Evolutionary conservation across 768 basidiomycete species (phyloP), one percentile per base, ranked within the genome.

Genomic region (Collybiopsis luxurians): DNA sequence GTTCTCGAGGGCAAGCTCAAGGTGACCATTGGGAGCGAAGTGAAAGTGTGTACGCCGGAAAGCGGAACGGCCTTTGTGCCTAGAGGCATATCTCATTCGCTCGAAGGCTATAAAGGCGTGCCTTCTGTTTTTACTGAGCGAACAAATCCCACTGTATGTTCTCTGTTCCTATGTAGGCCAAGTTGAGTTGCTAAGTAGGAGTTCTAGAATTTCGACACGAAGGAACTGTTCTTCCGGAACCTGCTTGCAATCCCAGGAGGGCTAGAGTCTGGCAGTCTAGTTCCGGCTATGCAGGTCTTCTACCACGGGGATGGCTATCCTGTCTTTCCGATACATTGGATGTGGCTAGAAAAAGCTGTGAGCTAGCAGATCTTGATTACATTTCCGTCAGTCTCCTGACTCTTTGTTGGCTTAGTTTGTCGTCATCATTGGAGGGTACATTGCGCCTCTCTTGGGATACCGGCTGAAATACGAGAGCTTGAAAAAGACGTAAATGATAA

Each of bases 41-140:
- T 58, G 38, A 61, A 56, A 38, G 50, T 58, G n/a, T 73, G 65
- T 57, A 59, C 61, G 7, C 64, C 70, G 4, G 67, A 67, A 39
- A 72, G 72, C 36, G 70, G 71, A 4, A 69, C 70, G n/a, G 64
- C 69, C 4, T 43, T 55, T 12, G 65, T 75, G 34, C 67, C 63
- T 3, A 68, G 63, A 53, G 67, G 71, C 7, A 57, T 62, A 0
- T 58, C 68, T 5, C 71, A 73, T 57, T 64, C 66, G 45, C 19
- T 71, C 49, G 56, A 59, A 26, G 60, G 61, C 4, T 61, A 65
- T 34, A 63, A 63, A 26, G 69, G 69, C 4, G 66, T 66, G 26
- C 65, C 66, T 48, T 64, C 63, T n/a, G 61, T 66, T 7, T 61
- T 39, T 2, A 36, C 10, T 3, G 50, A 51, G 30, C n/a, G 50